Percentiles rank a stretch among this genome's conserved stretches.
These are phyloP conservation scores for Neostapfia colusana DNA, from an alignment of 176 grass and related monocot species.

Conservation along the genomic window DNA sequence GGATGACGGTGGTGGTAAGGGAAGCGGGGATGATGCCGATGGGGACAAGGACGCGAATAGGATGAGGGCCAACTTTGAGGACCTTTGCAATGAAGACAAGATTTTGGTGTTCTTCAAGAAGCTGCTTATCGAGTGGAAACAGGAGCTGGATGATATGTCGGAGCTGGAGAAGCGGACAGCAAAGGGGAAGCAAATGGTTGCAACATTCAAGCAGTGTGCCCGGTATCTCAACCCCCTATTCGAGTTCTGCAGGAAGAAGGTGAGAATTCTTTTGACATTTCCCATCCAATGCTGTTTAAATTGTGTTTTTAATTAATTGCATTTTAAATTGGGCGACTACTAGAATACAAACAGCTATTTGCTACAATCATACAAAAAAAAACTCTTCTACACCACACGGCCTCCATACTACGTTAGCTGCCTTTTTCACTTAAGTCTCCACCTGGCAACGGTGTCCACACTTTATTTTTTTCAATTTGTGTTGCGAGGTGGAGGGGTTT, in stretches of 20 bases:
- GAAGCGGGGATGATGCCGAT: slow-evolving; percentile 51
- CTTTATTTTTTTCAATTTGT: too few species aligned
- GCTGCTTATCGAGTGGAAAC: slow-evolving; percentile 85
- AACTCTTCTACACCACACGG: too few species aligned
- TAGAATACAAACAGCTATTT: too few species aligned
- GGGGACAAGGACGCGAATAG: slow-evolving; percentile 60
- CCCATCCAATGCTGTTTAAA: not conserved
- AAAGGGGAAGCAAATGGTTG: slow-evolving; percentile 83
- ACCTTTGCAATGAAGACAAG: slow-evolving; percentile 81
- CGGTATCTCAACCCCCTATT: slow-evolving; percentile 83
- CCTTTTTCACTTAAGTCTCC: too few species aligned
- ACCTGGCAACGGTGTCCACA: too few species aligned
- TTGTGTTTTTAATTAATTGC: not conserved
- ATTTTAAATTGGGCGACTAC: too few species aligned
- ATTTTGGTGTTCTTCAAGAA: slow-evolving; percentile 91
- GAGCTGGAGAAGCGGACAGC: slow-evolving; percentile 79
- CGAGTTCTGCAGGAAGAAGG: slow-evolving; percentile 94
- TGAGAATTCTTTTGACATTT: slow-evolving; percentile 11
- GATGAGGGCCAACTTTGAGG: slow-evolving; percentile 77
- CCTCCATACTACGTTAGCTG: too few species aligned
- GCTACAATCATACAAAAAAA: too few species aligned
- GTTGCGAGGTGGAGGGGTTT: too few species aligned
- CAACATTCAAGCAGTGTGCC: slow-evolving; percentile 89
- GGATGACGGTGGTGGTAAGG: not conserved
- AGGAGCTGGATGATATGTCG: slow-evolving; percentile 77